These are phyloP conservation scores for Pseudomonodictys pantanalensis DNA, from an alignment of 495 filamentous ascomycete species.

Conservation along the genomic window DNA sequence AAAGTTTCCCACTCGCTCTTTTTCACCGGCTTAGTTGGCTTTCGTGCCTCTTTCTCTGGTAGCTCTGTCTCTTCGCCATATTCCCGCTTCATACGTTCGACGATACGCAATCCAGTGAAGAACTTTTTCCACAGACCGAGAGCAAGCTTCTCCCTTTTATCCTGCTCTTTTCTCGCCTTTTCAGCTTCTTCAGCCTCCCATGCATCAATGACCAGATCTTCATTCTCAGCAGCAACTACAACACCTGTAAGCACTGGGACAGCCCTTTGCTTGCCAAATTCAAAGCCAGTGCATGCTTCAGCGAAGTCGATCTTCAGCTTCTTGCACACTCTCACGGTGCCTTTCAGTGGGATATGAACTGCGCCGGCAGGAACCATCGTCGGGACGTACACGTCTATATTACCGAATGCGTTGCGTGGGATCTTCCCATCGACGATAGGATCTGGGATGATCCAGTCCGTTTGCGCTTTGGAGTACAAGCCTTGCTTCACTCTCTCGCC, in stretches of 20 bases:
- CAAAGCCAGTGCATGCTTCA: conserved; percentile 93
- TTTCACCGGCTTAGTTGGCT: neutral
- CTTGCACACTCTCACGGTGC: conserved; percentile 75
- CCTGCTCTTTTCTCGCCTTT: conserved; percentile 71
- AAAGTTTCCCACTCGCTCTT: conserved; percentile 31
- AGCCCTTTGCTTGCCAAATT: conserved; percentile 90
- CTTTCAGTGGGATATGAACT: conserved; percentile 74
- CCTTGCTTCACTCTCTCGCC: conserved; percentile 85
- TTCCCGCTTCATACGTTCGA: conserved; percentile 72
- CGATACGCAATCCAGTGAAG: conserved; percentile 76
- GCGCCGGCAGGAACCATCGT: conserved; percentile 88
- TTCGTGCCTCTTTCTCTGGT: conserved; percentile 34
- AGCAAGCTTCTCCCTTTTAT: conserved; percentile 72
- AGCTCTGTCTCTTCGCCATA: conserved; percentile 54
- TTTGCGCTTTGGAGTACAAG: conserved; percentile 80
- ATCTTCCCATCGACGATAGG: conserved; percentile 80
- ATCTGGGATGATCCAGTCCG: conserved; percentile 87
- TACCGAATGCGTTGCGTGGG: conserved; percentile 91
- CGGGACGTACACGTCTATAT: conserved; percentile 92
- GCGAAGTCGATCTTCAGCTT: conserved; percentile 83
- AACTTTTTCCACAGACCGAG: conserved; percentile 83
- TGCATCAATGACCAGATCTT: conserved; percentile 71
- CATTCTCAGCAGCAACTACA: conserved; percentile 77
- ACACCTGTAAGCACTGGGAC: conserved; percentile 90
- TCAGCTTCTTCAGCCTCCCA: conserved; percentile 78